Conservation (phyloP, 2,329 filamentous ascomycete genomes). For the Fusarium papillatum region DNA sequence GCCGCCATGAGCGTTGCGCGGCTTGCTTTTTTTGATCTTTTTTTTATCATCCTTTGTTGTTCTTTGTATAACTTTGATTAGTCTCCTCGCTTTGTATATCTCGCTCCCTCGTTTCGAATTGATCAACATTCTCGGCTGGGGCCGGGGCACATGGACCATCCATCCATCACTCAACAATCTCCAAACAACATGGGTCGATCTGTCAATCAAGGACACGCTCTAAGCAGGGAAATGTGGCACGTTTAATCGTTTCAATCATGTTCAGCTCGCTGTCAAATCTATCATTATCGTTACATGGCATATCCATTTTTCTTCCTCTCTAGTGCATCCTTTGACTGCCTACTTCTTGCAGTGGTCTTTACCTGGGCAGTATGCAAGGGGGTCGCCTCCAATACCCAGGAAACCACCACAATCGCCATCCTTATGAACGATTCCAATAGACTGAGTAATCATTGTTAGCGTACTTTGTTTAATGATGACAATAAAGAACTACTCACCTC, state of each 20-base stretch:
- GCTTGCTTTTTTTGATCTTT: neutral
- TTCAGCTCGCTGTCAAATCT: neutral
- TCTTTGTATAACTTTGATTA: neutral
- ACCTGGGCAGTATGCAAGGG: neutral
- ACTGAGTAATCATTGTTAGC: neutral
- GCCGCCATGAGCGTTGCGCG: neutral
- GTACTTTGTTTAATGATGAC: neutral
- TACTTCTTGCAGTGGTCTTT: slow-evolving; percentile 3
- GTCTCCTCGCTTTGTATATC: neutral
- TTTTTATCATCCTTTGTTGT: neutral
- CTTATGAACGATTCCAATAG: slow-evolving; percentile 12
- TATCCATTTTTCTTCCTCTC: neutral
- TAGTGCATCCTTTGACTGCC: neutral
- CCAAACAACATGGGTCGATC: neutral
- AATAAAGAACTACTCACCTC: neutral
- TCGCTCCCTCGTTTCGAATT: neutral
- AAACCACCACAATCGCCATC: slow-evolving; percentile 5
- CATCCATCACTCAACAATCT: neutral
- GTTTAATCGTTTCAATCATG: neutral
- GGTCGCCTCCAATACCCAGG: neutral
- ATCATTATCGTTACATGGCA: neutral
- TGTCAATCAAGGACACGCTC: neutral
- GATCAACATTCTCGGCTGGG: neutral
- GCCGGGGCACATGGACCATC: neutral
- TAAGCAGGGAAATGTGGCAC: neutral